Conservation (phyloP, 768 basidiomycete genomes). For the Macrolepiota albuminosa region DNA sequence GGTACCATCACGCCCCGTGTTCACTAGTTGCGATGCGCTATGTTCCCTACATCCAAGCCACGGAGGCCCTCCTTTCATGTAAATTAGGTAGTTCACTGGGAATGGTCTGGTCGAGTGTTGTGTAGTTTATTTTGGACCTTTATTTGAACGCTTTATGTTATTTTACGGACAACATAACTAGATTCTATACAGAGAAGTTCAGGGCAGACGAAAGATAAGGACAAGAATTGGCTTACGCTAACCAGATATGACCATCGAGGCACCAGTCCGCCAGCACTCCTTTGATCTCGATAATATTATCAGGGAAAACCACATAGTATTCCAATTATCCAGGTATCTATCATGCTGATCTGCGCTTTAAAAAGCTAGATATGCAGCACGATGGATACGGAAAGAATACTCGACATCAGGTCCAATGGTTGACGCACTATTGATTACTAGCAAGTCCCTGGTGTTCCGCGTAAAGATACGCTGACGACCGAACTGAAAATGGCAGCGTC, state of each 20-base stretch:
- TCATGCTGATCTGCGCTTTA: neutral
- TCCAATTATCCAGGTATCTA: neutral
- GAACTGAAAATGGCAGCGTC: neutral
- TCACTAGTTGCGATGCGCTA: too few relatives aligned
- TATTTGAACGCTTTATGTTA: neutral
- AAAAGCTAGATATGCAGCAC: neutral
- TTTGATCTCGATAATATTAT: too few relatives aligned
- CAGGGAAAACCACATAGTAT: neutral
- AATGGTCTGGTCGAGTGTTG: neutral
- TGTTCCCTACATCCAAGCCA: too few relatives aligned
- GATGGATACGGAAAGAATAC: neutral
- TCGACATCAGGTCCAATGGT: neutral
- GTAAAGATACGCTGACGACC: neutral
- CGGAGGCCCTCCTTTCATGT: too few relatives aligned
- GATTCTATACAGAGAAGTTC: too few relatives aligned
- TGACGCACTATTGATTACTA: neutral
- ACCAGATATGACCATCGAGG: neutral
- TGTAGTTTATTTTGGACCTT: neutral
- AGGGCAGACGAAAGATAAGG: neutral
- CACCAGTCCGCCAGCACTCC: too few relatives aligned
- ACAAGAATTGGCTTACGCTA: neutral
- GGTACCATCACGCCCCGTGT: too few relatives aligned
- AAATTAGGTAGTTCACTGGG: neutral
- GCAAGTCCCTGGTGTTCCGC: neutral
- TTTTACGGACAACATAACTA: neutral